These are phyloP conservation scores for Mycena amicta DNA, from an alignment of 768 basidiomycete genomes.

Conservation along the genomic window DNA sequence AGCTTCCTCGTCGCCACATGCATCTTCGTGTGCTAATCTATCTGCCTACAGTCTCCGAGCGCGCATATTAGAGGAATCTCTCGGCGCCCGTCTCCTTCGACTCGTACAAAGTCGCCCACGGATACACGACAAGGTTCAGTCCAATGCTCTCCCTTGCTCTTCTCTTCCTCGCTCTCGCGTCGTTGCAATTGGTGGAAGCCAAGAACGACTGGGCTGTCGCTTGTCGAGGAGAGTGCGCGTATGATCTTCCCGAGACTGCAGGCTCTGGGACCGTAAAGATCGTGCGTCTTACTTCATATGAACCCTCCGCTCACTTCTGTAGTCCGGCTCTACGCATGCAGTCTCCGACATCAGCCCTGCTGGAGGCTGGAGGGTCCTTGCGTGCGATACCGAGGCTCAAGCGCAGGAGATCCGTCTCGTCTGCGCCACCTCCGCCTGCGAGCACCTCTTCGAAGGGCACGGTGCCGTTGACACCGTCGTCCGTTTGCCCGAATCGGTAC, in stretches of 20 bases:
- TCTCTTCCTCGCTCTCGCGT: background rate
- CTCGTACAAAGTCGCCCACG: no score
- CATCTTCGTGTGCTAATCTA: no score
- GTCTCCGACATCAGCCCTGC: constrained; percentile 21
- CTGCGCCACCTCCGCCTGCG: constrained; percentile 10
- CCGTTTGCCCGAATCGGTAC: constrained; percentile 12
- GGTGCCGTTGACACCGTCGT: constrained; percentile 18
- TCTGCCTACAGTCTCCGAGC: no score
- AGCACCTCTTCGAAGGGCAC: constrained; percentile 19
- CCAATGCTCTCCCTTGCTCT: background rate
- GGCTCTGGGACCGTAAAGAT: background rate
- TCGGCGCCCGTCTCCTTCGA: no score
- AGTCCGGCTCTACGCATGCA: constrained; percentile 1
- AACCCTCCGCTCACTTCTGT: no score
- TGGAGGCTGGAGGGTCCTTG: constrained; percentile 22
- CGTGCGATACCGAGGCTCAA: constrained; percentile 9
- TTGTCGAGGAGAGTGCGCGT: background rate
- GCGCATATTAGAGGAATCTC: no score
- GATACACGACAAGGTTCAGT: no score
- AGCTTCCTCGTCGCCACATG: no score
- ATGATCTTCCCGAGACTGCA: background rate
- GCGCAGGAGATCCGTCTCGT: constrained; percentile 22
- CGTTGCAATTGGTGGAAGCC: background rate
- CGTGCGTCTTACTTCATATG: no score
- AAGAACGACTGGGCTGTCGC: background rate